Base-by-base conservation (phyloP, 2,329 filamentous ascomycete species). In the Claviceps pusilla region DNA sequence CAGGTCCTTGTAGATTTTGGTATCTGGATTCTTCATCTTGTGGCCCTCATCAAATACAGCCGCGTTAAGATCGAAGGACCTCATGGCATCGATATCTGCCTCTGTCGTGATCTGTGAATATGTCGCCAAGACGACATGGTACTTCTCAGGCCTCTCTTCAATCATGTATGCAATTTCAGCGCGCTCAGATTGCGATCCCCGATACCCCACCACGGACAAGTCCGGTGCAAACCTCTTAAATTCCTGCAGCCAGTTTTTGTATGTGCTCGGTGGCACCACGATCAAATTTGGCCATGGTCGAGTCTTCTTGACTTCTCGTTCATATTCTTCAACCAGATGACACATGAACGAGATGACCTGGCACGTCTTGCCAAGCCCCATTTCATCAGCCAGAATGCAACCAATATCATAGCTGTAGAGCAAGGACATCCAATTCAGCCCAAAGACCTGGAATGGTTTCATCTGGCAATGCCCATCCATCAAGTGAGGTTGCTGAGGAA, bases 351-450 rank as follows among this genome's bases (percentile, higher is more conserved):
- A 83, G 60, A 98, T 95, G 57, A 97, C 89, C 64, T 98, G 91
- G 62, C 89, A 96, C 0, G 93, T 98, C 74, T 98, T 98, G 48
- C 93, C 93, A 45, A 91, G 74, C 52, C 87, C 93, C 93, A 98
- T 98, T 65, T 98, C 93, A 65, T 98, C 93, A 1, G 93, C 93
- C 19, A 98, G 75, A 55, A 98, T 97, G 58, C 89, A 91, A 48
- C 88, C 91, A 52, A 94, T 78, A 33, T 83, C 77, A 55, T 87
- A 83, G 52, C 83, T 77, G 71, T 89, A 95, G 14, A 98, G 76
- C 48, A 97, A 71, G 54, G 84, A 82, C 64, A 98, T 78, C 93
- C 93, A 98, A 65, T 97, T 97, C 52, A 98, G 77, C 4, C 93
- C 93, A 35, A 95, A 89, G 24, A 97, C 72, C 66, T 98, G 93